Percentiles rank a stretch among this genome's conserved stretches.
Evolutionary conservation across 306 rosid species (phyloP).

Genomic region (Citrullus colocynthis): DNA sequence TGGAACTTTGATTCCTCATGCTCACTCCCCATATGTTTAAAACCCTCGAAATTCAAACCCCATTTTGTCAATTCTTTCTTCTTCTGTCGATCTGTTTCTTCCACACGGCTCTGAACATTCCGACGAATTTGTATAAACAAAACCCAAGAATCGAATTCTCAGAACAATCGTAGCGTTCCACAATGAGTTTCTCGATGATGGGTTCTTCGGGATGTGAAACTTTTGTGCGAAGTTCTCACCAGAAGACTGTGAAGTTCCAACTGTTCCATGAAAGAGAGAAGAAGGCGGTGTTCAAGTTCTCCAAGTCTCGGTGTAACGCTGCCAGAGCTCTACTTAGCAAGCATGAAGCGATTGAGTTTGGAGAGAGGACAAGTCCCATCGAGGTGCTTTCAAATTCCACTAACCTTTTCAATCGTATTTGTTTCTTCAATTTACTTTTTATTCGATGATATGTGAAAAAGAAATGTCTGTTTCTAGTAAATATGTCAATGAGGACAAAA

Average conservation of each 20-base stretch:
- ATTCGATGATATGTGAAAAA: not conserved
- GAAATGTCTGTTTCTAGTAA: not conserved
- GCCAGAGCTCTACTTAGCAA: slow-evolving; percentile 22
- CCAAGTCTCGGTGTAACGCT: slow-evolving; percentile 14
- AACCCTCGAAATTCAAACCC: not conserved
- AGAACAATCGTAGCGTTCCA: not conserved
- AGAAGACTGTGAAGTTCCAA: slow-evolving; percentile 18
- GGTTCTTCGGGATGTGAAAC: slow-evolving; percentile 34
- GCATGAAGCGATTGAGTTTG: slow-evolving; percentile 27
- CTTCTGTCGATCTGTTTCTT: not conserved
- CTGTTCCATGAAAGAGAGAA: slow-evolving; percentile 11
- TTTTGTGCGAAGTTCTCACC: slow-evolving; percentile 17
- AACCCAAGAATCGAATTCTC: not conserved
- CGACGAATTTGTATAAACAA: not conserved
- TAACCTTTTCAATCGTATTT: not conserved
- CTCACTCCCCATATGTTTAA: not conserved
- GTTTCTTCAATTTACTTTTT: not conserved
- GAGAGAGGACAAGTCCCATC: slow-evolving; percentile 64
- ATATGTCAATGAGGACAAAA: not conserved
- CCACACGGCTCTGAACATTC: not conserved
- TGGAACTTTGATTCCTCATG: not conserved
- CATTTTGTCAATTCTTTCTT: not conserved
- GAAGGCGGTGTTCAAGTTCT: slow-evolving; percentile 21
- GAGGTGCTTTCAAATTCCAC: slow-evolving; percentile 31
- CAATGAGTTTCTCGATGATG: slow-evolving; percentile 42